Evolutionary conservation across 257 asterid species (phyloP), one percentile per base, ranked within the genome.

Genomic region (Solanum gracilifrons): DNA sequence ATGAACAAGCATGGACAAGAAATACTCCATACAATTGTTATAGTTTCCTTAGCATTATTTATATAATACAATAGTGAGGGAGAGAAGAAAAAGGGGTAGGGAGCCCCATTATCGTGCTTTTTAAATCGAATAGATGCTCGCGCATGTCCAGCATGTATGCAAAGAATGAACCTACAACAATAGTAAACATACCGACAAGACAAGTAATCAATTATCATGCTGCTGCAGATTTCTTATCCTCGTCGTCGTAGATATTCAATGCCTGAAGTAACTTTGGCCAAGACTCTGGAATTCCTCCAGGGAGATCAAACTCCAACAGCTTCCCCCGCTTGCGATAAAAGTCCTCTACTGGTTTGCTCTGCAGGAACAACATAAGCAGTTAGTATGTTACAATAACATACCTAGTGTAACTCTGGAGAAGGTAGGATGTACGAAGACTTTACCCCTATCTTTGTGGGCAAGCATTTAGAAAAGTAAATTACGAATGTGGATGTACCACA

Each of bases 201-300:
- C 10, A 32, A 35, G 73, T 25, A 48, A 11, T 68, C 36, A 51
- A 27, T 7, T 71, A 33, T 94, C 93, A 96, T 88, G 97, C 99
- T 87, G 97, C 95, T 68, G 95, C 91, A 72, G 99, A 90, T 87
- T 89, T 91, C 90, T 92, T 94, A 86, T 94, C 89, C 33, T 93
- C 95, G 20, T 90, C 92, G 75, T 94, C 98, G 64, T 93, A 94
- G 5, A 96, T 94, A 80, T 95, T 94, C 86, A 96, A 86, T 85
- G 98, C 99, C 82, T 77, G 95, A 66, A 96, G 98, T 90, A 96
- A 87, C 95, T 95, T 96, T 6, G 93, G 86, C 99, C 98, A 96
- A 9, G 99, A 96, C 87, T 96, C 98, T 5, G 98, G 98, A 39
- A 96, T 95, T 85, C 99, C 99, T 43, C 99, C 98, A 1, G 99